phyloP scores from a whole-genome alignment of 139 green algal genomes.

The Eudorina sp. region DNA sequence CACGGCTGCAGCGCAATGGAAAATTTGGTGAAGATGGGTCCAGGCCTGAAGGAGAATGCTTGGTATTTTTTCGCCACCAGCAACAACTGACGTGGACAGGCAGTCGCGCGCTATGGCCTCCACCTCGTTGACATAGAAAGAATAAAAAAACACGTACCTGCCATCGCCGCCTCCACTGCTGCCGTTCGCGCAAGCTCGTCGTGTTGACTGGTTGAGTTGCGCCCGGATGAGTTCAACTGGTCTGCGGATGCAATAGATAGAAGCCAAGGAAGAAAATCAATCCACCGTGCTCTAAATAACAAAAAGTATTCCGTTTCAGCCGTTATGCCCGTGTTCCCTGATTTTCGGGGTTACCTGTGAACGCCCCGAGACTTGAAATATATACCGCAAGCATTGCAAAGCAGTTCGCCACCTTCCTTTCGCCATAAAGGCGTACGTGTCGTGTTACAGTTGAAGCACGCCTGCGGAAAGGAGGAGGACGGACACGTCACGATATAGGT shows the following conservation, averaged over 20 bases:
- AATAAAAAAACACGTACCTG: not conserved
- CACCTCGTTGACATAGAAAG: too few species aligned
- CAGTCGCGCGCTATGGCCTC: too few species aligned
- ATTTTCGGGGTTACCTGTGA: conserved; percentile 34
- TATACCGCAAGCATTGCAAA: conserved; percentile 90
- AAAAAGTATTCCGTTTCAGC: not conserved
- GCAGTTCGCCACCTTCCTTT: conserved; percentile 68
- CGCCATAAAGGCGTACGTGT: conserved; percentile 81
- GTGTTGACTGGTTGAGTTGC: not conserved
- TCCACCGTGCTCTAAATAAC: not conserved
- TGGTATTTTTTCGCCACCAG: too few species aligned
- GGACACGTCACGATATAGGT: too few species aligned
- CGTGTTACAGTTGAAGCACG: conserved; percentile 82
- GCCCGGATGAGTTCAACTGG: conserved; percentile 26
- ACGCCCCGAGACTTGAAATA: conserved; percentile 82
- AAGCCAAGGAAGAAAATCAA: not conserved
- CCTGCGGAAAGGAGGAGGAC: too few species aligned
- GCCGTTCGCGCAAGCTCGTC: not conserved
- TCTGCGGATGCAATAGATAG: not conserved
- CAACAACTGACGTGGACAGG: too few species aligned
- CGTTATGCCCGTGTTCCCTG: not conserved
- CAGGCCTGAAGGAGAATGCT: too few species aligned
- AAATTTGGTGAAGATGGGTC: too few species aligned
- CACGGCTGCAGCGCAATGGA: not conserved
- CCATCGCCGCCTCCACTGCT: not conserved